These are phyloP conservation scores for Colletotrichum sp. DNA, from an alignment of 2,329 filamentous ascomycete genomes.

Conservation along the genomic window DNA sequence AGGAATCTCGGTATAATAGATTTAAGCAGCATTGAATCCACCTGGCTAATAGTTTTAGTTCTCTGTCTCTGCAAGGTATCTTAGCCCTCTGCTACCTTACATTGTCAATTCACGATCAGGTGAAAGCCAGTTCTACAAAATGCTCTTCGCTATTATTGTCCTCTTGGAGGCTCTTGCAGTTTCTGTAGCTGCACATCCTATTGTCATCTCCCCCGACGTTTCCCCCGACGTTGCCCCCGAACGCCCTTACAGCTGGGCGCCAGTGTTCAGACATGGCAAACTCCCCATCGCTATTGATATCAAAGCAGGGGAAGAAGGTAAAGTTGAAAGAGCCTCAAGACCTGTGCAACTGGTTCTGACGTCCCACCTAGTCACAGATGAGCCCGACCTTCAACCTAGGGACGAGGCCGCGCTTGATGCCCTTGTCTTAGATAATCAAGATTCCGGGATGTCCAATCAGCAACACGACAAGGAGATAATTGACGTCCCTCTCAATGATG, in stretches of 20 bases:
- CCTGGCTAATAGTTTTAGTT: fast-evolving
- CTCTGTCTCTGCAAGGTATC: neutral
- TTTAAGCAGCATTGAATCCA: neutral
- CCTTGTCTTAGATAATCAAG: neutral
- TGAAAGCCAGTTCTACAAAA: neutral
- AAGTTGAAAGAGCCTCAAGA: neutral
- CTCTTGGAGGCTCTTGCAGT: neutral
- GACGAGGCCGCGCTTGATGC: neutral
- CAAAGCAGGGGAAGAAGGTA: neutral
- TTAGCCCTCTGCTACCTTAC: neutral
- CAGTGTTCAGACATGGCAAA: neutral
- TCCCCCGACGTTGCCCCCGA: neutral
- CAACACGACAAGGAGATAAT: neutral
- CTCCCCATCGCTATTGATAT: neutral
- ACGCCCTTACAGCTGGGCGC: neutral
- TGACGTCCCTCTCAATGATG: neutral
- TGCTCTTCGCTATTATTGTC: neutral
- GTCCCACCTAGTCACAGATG: neutral
- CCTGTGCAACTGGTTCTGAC: neutral
- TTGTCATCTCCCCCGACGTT: neutral
- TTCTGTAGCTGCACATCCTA: neutral
- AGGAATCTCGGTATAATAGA: neutral
- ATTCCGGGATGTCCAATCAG: neutral
- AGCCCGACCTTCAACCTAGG: neutral
- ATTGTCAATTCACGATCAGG: neutral